A percentile compares a stretch with the other conserved stretches of the same genome.
Conservation (phyloP, 2,329 filamentous ascomycete genomes). For the Pseudogymnoascus sp. region DNA sequence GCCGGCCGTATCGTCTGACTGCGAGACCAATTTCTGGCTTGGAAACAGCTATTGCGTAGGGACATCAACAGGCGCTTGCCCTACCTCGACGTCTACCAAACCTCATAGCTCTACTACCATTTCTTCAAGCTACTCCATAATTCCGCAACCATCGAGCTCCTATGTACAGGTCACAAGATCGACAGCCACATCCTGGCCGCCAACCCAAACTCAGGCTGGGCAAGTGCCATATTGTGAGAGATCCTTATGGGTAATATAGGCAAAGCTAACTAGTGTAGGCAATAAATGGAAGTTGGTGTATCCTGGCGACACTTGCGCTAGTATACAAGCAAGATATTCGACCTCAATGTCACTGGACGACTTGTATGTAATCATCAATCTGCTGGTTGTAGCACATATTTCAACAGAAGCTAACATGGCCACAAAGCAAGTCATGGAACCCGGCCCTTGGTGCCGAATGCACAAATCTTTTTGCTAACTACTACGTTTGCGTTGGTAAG, state of each 20-base stretch:
- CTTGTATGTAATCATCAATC: not conserved
- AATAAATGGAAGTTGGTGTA: constrained; percentile 10
- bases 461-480: constrained; percentile 1
- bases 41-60: constrained; percentile 28
- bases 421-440: constrained; percentile 8
- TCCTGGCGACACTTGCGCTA: constrained; percentile 3
- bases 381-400: not conserved
- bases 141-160: constrained; percentile 14
- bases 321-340: constrained; percentile 1
- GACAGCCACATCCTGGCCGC: constrained; percentile 18
- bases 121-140: constrained; percentile 8
- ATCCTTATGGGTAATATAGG: not conserved
- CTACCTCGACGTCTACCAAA: constrained; percentile 17
- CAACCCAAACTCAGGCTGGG: constrained; percentile 20
- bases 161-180: constrained; percentile 5
- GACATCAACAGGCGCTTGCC: constrained; percentile 14
- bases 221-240: constrained; percentile 19
- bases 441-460: constrained; percentile 9
- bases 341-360: constrained; percentile 7
- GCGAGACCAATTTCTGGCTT: constrained; percentile 26
- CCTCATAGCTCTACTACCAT: constrained; percentile 14
- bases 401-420: not conserved
- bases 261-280: constrained; percentile 1
- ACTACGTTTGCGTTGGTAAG: constrained; percentile 12
- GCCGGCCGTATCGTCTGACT: constrained; percentile 27